Evolutionary conservation across 352 stramenopile genomes (phyloP).

Genomic region (Thraustochytrium sp.): DNA sequence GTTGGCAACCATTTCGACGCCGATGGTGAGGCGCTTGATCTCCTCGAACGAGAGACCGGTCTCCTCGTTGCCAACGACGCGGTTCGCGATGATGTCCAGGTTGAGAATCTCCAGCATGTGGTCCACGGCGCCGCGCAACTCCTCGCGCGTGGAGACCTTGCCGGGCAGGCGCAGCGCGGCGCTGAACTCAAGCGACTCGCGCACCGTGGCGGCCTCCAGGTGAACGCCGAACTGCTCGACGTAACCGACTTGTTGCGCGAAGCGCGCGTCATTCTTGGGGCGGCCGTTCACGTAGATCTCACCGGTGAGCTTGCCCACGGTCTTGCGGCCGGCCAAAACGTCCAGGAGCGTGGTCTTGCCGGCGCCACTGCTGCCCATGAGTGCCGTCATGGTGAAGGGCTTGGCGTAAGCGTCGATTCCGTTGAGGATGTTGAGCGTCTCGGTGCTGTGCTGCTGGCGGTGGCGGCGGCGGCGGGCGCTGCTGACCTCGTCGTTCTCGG

Average conservation of each 20-base stretch:
- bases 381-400: constrained; percentile 71
- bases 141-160: constrained; percentile 18
- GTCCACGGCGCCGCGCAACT: constrained; percentile 52
- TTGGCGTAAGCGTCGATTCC: constrained; percentile 66
- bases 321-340: constrained; percentile 71
- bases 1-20: constrained; percentile 58
- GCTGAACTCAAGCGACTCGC: constrained; percentile 60
- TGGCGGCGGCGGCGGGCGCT: constrained; percentile 58
- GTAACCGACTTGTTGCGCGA: constrained; percentile 17
- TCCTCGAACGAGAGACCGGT: constrained; percentile 58
- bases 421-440: constrained; percentile 69
- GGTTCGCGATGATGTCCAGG: constrained; percentile 54
- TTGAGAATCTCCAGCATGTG: constrained; percentile 58
- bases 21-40: constrained; percentile 59
- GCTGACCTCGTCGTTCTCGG: constrained; percentile 47
- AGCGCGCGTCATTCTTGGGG: constrained; percentile 58
- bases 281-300: constrained; percentile 62
- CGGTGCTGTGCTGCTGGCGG: constrained; percentile 55
- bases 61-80: constrained; percentile 58
- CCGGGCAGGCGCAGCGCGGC: constrained; percentile 57
- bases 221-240: constrained; percentile 58
- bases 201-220: constrained; percentile 57
- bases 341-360: constrained; percentile 55
- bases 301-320: constrained; percentile 61
- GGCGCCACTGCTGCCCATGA: constrained; percentile 75